These are phyloP conservation scores for Cryptosporidium bovis DNA, from an alignment of 169 alveolate species.

Conservation along the genomic window DNA sequence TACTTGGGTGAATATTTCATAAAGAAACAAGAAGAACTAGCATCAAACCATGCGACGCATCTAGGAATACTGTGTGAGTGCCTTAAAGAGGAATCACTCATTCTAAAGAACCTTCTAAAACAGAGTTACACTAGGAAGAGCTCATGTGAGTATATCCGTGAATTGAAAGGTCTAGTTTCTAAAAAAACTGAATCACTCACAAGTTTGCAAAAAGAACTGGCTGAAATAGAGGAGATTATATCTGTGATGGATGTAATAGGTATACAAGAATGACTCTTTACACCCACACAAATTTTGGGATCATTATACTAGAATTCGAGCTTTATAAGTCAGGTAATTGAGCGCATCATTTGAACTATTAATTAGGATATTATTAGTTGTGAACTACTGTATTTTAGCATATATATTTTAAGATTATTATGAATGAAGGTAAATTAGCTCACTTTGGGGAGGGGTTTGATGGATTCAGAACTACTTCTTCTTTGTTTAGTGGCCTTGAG, in stretches of 20 bases:
- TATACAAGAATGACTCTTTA: neutral
- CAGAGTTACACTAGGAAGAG: conserved; percentile 28
- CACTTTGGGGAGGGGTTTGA: neutral
- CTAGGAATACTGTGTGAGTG: conserved; percentile 64
- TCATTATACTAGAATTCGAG: neutral
- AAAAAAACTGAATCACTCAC: conserved; percentile 48
- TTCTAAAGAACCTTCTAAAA: conserved; percentile 34
- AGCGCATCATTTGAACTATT: neutral
- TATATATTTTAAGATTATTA: neutral
- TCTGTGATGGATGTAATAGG: conserved; percentile 4
- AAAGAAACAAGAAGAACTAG: conserved; percentile 66
- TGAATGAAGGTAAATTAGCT: neutral
- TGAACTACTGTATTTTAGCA: neutral
- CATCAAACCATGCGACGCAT: conserved; percentile 62
- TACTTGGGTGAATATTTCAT: conserved; percentile 41
- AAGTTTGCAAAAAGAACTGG: conserved; percentile 21
- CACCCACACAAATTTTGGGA: neutral
- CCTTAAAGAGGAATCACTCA: conserved; percentile 60
- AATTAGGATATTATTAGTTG: neutral
- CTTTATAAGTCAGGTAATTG: neutral
- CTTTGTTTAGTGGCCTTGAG: neutral
- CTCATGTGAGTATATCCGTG: conserved; percentile 27
- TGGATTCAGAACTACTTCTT: neutral
- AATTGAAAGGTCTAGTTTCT: conserved; percentile 28
- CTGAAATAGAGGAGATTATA: conserved; percentile 60